phyloP scores from a whole-genome alignment of 305 asterid species.

The Rubia peregrina region DNA sequence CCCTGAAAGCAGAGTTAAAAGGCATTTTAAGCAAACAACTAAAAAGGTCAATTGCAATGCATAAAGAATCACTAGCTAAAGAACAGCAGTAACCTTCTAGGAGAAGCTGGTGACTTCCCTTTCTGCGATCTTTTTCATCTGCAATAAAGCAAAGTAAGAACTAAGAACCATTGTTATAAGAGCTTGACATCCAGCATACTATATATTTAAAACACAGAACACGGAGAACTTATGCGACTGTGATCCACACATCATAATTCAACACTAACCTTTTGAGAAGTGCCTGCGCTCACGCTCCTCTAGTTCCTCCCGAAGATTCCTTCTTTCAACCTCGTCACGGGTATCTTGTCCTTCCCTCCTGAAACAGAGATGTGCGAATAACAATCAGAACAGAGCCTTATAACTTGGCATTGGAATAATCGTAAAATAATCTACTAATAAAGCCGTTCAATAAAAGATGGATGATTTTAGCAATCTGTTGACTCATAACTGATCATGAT shows the following conservation, averaged over 20 bases:
- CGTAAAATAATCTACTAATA: not conserved
- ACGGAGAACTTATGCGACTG: not conserved
- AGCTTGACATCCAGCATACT: not conserved
- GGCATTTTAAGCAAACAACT: not conserved
- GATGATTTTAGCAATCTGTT: not conserved
- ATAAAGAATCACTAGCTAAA: conserved; percentile 1
- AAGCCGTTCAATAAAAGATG: not conserved
- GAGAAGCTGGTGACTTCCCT: conserved; percentile 62
- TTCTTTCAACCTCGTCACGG: conserved; percentile 65
- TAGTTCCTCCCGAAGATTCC: conserved; percentile 75
- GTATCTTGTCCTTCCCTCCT: conserved; percentile 92
- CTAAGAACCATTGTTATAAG: not conserved
- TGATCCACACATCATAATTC: conserved; percentile 5
- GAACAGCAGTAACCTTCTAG: conserved; percentile 59
- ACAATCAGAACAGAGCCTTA: not conserved
- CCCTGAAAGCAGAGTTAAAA: conserved; percentile 37
- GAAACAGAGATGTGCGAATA: conserved; percentile 18
- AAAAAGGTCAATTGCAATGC: not conserved
- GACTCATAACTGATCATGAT: not conserved
- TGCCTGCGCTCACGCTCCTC: conserved; percentile 83
- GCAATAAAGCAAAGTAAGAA: conserved; percentile 14
- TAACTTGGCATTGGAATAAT: not conserved
- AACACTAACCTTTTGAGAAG: conserved; percentile 55
- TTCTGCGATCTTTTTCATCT: conserved; percentile 43
- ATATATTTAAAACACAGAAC: not conserved